Evolutionary conservation across 257 asterid genomes (phyloP), one percentile per base, ranked within the genome.

Genomic region (Nicotiana benthamiana): DNA sequence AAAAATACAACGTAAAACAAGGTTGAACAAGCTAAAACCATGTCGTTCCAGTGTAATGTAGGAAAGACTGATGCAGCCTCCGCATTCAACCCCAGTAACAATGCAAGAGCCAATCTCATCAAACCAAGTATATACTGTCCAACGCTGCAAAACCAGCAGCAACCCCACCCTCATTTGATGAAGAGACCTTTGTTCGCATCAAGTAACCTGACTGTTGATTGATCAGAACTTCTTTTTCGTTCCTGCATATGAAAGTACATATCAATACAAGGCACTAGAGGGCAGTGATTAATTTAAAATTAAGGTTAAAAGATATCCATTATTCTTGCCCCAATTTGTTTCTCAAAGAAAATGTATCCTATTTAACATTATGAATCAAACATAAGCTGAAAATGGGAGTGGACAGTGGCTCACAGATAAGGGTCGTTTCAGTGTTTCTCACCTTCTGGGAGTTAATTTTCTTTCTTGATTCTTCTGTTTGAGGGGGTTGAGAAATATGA

Each of bases 151-250:
- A 92, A 12, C 98, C 99, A 16, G 98, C 97, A 12, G 97, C 98
- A 77, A 96, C 99, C 20, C 99, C 99, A 13, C 99, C 99, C 74
- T 96, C 99, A 52, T 94, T 88, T 26, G 99, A 96, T 18, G 99
- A 94, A 60, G 97, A 90, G 10, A 94, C 99, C 90, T 96, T 96
- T 27, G 98, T 96, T 53, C 99, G 90, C 99, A 96, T 90, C 94
- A 96, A 83, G 78, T 93, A 92, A 57, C 99, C 99, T 1, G 88
- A 75, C 2, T 90, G 87, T 17, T 82, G 82, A 64, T 94, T 94
- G 88, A 91, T 79, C 53, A 93, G 68, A 62, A 93, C 92, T 64
- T 85, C 81, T 0, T 82, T 81, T 48, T 90, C 89, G 81, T 88
- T 95, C 91, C 99, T 92, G 90, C 74, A 77, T 10, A 79, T 43